Evolutionary conservation across 441 rosid genomes (phyloP), one percentile per base, ranked within the genome.

Genomic region (Daphne laureola): DNA sequence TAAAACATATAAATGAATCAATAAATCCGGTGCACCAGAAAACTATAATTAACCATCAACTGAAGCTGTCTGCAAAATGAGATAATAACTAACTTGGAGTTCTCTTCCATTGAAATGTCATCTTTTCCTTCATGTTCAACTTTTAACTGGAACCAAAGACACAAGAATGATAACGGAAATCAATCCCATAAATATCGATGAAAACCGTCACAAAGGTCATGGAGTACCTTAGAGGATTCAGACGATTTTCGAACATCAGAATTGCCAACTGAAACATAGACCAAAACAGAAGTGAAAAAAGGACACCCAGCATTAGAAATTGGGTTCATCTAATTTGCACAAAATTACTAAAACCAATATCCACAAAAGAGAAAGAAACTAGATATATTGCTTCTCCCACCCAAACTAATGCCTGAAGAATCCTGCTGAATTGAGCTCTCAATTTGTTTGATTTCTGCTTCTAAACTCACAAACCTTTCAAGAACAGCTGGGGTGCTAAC

Each of bases 401-500:
- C 50, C 6, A 14, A 60, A 58, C 48, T 38, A 43, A 69, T 45
- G 57, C 43, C 67, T 41, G 73, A 67, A 35, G 68, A 52, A 54
- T 78, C 76, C 55, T 73, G 81, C 65, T 76, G 85, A 76, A 80
- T 71, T 8, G 88, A 77, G 46, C 55, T 59, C 71, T 83, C 85
- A 43, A 83, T 84, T 66, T 90, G 90, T 71, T 63, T 64, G 54
- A 90, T 90, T 78, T 90, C 95, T 31, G 64, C 80, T 71, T 90
- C 97, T 23, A 90, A 41, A 42, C 55, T 63, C 46, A 79, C 86
- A 58, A 90, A 86, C 63, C 95, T 75, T 78, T 86, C 97, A 21
- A 90, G 88, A 54, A 86, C 81, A 17, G 87, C 93, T 11, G 97
- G 97, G 16, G 95, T 84, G 63, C 83, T 78, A 55, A 86, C 95